Conservation (phyloP, 495 filamentous ascomycete genomes). For the Sphaerosporella brunnea region DNA sequence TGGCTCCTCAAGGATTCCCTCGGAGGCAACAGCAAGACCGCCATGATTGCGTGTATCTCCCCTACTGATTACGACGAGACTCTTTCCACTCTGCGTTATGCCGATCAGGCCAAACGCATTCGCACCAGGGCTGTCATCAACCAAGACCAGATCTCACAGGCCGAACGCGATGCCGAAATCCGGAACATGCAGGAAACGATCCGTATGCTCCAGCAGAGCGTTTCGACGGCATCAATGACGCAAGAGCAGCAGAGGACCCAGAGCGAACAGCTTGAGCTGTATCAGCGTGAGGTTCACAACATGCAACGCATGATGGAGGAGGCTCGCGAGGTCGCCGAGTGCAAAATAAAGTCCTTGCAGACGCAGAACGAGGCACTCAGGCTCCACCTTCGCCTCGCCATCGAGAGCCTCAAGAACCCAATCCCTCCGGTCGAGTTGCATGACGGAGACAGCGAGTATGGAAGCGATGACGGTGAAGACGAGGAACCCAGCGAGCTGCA, state of each 20-base stretch:
- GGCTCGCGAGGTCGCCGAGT: constrained; percentile 64
- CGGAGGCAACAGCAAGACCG: constrained; percentile 90
- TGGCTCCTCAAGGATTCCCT: constrained; percentile 92
- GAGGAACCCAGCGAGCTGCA: constrained; percentile 36
- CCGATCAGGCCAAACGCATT: constrained; percentile 94
- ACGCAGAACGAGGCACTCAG: constrained; percentile 79
- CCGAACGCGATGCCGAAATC: constrained; percentile 86
- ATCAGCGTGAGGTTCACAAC: constrained; percentile 64
- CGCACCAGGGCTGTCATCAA: constrained; percentile 93
- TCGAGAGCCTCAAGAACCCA: constrained; percentile 77
- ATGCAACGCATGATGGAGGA: constrained; percentile 95
- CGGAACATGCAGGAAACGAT: constrained; percentile 88
- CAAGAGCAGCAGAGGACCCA: constrained; percentile 33
- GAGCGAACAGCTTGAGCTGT: constrained; percentile 65
- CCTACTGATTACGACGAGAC: constrained; percentile 96
- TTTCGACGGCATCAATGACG: constrained; percentile 39
- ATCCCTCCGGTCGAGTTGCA: constrained; percentile 39
- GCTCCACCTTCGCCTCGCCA: constrained; percentile 64
- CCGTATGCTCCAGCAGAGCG: constrained; percentile 57
- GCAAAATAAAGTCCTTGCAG: constrained; percentile 71
- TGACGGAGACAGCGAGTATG: constrained; percentile 28
- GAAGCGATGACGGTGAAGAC: constrained; percentile 30
- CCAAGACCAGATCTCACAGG: constrained; percentile 70
- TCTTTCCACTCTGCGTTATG: constrained; percentile 85
- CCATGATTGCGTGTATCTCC: constrained; percentile 96